Evolutionary conservation across 2,329 filamentous ascomycete genomes (phyloP), one percentile per base, ranked within the genome.

Genomic region (Scedosporium apiospermum): DNA sequence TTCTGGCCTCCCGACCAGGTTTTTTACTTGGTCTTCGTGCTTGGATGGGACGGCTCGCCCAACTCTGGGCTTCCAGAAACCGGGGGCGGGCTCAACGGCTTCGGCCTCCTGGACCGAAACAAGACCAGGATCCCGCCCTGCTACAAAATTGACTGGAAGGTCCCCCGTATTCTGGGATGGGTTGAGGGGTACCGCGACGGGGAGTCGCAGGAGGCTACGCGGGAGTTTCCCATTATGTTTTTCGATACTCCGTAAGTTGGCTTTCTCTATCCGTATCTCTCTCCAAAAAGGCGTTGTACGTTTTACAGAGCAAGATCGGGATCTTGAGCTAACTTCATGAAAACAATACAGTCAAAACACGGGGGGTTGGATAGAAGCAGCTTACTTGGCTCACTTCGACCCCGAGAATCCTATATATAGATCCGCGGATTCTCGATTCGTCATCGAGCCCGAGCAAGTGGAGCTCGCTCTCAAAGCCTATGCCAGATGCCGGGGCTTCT

Each of bases 201-300:
- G 1, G 65, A 64, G 9, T 60, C 58, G 6, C 41, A 38, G 9
- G 65, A 65, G 26, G 30, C 53, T n/a, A 57, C 64, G 16, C 61
- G 66, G 44, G 58, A 63, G 21, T 64, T 66, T 16, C 66, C 66
- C 4, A 63, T 67, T 9, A 44, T 67, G 49, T 68, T 66, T 63
- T 67, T 66, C n/a, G 64, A 67, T 38, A 27, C n/a, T 3, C 21
- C 38, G 61, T 62, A 58, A 58, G 61, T 58, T 6, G 34, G 12
- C 3, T 51, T n/a, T 26, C 10, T 12, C 30, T 62, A 10, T 49
- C 44, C 12, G 16, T 55, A 14, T 34, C 18, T 18, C 7, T 5
- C 30, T 27, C n/a, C 16, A 23, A 41, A 41, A n/a, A 41, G 12
- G 4, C 16, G 38, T 51, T 5, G 16, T 6, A 2, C 51, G 12